Evolutionary conservation across 139 green algal genomes (phyloP), one percentile per base, ranked within the genome.

Genomic region (Protoeuglena noctilucae): DNA sequence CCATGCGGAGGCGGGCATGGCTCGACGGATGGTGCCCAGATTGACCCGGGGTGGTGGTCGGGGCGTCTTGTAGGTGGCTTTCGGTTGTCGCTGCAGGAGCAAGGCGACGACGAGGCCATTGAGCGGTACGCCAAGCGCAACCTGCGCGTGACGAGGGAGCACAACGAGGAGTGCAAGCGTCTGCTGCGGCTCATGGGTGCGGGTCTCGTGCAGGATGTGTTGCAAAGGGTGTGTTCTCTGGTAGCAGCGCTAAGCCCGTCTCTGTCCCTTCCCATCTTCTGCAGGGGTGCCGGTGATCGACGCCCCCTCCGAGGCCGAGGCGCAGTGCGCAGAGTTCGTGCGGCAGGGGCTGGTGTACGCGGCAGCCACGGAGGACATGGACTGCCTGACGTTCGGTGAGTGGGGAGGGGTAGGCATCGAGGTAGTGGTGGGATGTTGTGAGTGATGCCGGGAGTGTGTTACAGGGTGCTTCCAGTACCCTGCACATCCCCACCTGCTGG

Each of bases 291-390:
- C 24, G 50, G 4, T 5, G 26, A 56, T 58, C 40, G 70, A 85
- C 51, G 91, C 91, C 16, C 87, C 86, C 3, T 79, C 62, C 4
- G 91, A 98, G 67, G 91, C 91, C 18, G 91, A 98, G 65, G 90
- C 91, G 12, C 76, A 93, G 64, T 94, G 87, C 56, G 77, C 80
- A 1, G 53, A 66, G 22, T 73, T 95, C 61, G 83, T 72, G 65
- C 85, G 87, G 70, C 68, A 72, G 19, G 77, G 74, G 18, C 56
- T 87, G 52, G 81, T 95, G 63, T 94, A 92, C 39, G 85, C 65
- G 14, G 86, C 91, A 3, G 82, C 85, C 1, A 93, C 88, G 2
- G 91, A 98, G 63, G 91, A 98, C 78, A 96, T 96, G 91, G 91
- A 98, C 66, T 74, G 81, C 6, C 74, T 98, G 22, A 95, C 86